Evolutionary conservation across 2,329 filamentous ascomycete genomes (phyloP).

Genomic region (Neonectria faginata): DNA sequence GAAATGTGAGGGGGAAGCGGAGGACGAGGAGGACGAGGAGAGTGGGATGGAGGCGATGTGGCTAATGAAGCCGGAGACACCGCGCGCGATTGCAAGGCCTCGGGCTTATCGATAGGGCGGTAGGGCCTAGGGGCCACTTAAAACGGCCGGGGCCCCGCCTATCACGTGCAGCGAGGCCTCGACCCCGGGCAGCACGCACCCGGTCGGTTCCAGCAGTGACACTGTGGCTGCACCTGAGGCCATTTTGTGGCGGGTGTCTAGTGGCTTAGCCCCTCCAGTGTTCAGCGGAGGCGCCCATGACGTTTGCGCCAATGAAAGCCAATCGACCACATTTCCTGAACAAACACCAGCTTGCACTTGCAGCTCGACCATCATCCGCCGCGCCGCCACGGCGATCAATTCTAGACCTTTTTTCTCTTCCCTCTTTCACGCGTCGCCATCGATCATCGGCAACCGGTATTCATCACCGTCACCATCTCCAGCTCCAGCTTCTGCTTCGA

Average conservation of each 20-base stretch:
- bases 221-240: neutral
- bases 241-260: conserved; percentile 21
- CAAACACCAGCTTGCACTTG: conserved; percentile 43
- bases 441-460: neutral
- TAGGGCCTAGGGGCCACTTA: conserved; percentile 5
- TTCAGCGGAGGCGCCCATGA: conserved; percentile 37
- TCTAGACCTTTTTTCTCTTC: conserved; percentile 1
- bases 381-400: conserved; percentile 26
- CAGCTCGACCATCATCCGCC: conserved; percentile 37
- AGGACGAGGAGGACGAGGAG: conserved; percentile 21
- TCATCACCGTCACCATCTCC: conserved; percentile 10
- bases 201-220: no score
- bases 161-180: conserved; percentile 38
- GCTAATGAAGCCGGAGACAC: conserved; percentile 44
- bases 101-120: conserved; percentile 35
- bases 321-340: conserved; percentile 54
- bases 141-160: conserved; percentile 6
- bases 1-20: conserved; percentile 30
- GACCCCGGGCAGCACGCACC: no score
- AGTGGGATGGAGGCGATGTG: conserved; percentile 42
- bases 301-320: conserved; percentile 43
- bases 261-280: conserved; percentile 7
- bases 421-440: neutral
- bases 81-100: conserved; percentile 25
- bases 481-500: conserved; percentile 33